Evolutionary conservation across 805 yeast genomes (phyloP), one percentile per base, ranked within the genome.

Genomic region (Tetrapisispora pingtungensis): DNA sequence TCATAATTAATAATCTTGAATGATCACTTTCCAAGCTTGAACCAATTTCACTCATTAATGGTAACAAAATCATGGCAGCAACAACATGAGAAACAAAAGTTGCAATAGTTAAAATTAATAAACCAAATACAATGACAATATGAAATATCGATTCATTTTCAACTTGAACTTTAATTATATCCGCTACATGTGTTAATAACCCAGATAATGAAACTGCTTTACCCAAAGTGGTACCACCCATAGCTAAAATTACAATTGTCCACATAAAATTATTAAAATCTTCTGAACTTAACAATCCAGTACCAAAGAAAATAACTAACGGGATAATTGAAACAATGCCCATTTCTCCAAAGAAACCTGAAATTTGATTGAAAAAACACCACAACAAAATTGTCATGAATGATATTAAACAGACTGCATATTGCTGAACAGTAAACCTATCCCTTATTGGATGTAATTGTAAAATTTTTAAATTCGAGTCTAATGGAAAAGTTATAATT

Each of bases 151-250:
- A 78, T 49, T 84, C 73, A 28, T 73, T 79, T 46, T 73, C 73
- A n/a, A 90, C 84, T 46, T 73, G 66, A 1, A 64, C 56, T 57
- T 84, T 87, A 46, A 93, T 84, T 1, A 70, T 61, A 3, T 66
- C 52, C 0, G 98, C 97, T 47, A 89, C 81, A 0, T 90, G 80
- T 7, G 78, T 72, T 45, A 90, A 71, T 45, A 90, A 69, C 0
- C 97, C 97, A 1, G 96, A 86, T 8, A 93, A 81, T 1, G 95
- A 79, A 1, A 90, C 97, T 0, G 96, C 96, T 61, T 87, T 88
- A 45, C 98, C 98, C 42, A 90, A 70, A 0, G 96, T 95, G 42
- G 90, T 77, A 49, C 98, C 98, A 28, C 98, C 98, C 98, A 90
- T 93, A 4, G 97, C 97, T 50, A 90, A 71, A 37, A 90, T 78